A percentile compares a stretch with the other conserved stretches of the same genome.
Conservation (phyloP, 2,329 filamentous ascomycete species). For the Botrytis fabae region DNA sequence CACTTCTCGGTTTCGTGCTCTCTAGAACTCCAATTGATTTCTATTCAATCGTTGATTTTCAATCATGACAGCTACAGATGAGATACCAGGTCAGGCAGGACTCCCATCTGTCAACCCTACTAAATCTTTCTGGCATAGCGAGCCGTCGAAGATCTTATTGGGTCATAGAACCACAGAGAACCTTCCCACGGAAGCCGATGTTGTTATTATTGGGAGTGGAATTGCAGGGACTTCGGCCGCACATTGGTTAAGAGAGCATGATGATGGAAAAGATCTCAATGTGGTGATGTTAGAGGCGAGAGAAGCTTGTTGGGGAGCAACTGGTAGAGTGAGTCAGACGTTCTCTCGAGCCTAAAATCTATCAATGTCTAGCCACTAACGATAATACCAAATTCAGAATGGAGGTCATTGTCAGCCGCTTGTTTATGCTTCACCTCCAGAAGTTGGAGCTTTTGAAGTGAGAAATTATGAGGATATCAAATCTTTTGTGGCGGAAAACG, state of each 20-base stretch:
- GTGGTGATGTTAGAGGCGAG: conserved; percentile 75
- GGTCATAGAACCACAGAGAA: conserved; percentile 67
- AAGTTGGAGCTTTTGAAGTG: conserved; percentile 71
- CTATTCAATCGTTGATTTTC: background rate
- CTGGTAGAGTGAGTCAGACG: conserved; percentile 65
- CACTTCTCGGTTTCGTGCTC: background rate
- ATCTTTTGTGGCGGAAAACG: conserved; percentile 55
- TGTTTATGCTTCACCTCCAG: conserved; percentile 59
- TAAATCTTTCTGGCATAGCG: conserved; percentile 71
- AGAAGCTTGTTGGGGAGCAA: conserved; percentile 81
- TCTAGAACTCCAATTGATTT: background rate
- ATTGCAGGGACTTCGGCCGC: conserved; percentile 75
- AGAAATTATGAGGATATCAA: conserved; percentile 63
- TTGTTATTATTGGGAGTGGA: conserved; percentile 73
- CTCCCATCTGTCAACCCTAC: conserved; percentile 63
- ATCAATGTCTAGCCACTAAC: background rate
- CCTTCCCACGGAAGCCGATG: conserved; percentile 63
- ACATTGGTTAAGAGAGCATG: conserved; percentile 55
- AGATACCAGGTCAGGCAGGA: conserved; percentile 28
- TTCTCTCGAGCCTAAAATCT: conserved; percentile 15
- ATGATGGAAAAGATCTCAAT: conserved; percentile 46
- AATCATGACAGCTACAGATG: conserved; percentile 13
- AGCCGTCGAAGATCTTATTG: conserved; percentile 63
- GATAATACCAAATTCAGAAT: conserved; percentile 48
- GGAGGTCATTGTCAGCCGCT: conserved; percentile 75